A percentile compares a stretch with the other conserved stretches of the same genome.
Evolutionary conservation across 2,329 filamentous ascomycete genomes (phyloP).

Genomic region (Aspergillus viridinutans): DNA sequence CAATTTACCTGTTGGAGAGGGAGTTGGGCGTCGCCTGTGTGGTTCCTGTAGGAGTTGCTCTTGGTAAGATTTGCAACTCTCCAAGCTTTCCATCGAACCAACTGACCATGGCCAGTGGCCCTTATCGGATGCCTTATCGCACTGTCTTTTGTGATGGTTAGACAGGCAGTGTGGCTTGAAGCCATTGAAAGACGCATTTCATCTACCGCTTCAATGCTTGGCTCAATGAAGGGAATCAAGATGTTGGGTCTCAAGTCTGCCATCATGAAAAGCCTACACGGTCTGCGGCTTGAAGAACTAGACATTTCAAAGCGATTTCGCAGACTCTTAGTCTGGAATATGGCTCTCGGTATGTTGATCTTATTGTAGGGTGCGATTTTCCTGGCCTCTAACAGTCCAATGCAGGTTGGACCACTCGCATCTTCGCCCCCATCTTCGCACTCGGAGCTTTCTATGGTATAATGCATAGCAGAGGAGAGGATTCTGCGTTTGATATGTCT

Average conservation of each 20-base stretch:
- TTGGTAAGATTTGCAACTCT: slow-evolving; percentile 26
- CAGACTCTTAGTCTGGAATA: slow-evolving; percentile 39
- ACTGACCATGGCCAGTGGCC: slow-evolving; percentile 22
- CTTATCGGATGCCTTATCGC: slow-evolving; percentile 32
- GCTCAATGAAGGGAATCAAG: slow-evolving; percentile 51
- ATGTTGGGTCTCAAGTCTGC: slow-evolving; percentile 46
- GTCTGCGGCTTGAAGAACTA: slow-evolving; percentile 39
- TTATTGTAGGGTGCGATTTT: neutral
- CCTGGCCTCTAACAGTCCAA: slow-evolving; percentile 2
- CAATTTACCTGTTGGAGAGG: slow-evolving; percentile 40
- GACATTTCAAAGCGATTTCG: slow-evolving; percentile 40
- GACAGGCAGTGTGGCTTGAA: slow-evolving; percentile 47
- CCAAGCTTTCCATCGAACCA: slow-evolving; percentile 1
- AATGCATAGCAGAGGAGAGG: slow-evolving; percentile 30
- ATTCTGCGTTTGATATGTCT: slow-evolving; percentile 35
- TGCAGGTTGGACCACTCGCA: slow-evolving; percentile 36
- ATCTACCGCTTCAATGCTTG: slow-evolving; percentile 46
- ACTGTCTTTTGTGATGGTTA: slow-evolving; percentile 34
- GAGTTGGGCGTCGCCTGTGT: slow-evolving; percentile 43
- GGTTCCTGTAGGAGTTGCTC: slow-evolving; percentile 42
- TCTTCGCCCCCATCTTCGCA: slow-evolving; percentile 44
- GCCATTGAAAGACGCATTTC: slow-evolving; percentile 49
- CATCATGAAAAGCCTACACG: slow-evolving; percentile 36
- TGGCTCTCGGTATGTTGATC: slow-evolving; percentile 31
- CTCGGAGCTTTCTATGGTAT: slow-evolving; percentile 44